Percentiles rank a stretch among this genome's conserved stretches.
These are phyloP conservation scores for Chlorella sorokiniana DNA, from an alignment of 139 green algal species.

Conservation along the genomic window DNA sequence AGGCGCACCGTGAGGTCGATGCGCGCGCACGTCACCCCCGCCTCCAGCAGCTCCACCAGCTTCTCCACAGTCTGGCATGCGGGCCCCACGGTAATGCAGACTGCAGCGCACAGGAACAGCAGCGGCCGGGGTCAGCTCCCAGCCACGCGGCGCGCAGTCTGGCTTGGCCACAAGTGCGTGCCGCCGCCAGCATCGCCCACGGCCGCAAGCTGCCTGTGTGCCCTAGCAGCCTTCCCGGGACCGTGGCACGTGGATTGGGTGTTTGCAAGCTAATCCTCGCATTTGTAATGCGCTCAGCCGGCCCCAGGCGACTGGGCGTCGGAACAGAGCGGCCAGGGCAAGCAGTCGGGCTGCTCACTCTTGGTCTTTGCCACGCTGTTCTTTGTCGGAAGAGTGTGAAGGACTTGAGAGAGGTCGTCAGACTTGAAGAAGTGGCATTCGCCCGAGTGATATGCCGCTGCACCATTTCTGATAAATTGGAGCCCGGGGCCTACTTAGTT, in stretches of 20 bases:
- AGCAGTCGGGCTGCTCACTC: too few species aligned
- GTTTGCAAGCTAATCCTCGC: too few species aligned
- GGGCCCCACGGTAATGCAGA: conserved; percentile 83
- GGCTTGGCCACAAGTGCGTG: background rate
- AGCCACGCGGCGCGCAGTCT: background rate
- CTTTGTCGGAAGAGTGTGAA: conserved; percentile 10
- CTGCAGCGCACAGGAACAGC: conserved; percentile 22
- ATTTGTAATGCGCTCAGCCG: too few species aligned
- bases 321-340: background rate
- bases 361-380: conserved; percentile 41
- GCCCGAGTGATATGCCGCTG: conserved; percentile 18
- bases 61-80: conserved; percentile 81
- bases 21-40: conserved; percentile 64
- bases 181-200: too few species aligned
- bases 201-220: too few species aligned
- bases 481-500: too few species aligned
- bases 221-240: too few species aligned
- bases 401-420: conserved; percentile 41
- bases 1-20: conserved; percentile 78
- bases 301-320: too few species aligned
- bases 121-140: background rate
- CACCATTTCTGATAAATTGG: background rate
- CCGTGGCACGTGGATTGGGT: too few species aligned
- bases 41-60: conserved; percentile 70
- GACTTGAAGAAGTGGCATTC: conserved; percentile 46